These are phyloP conservation scores for Acacia concinna DNA, from an alignment of 331 rosid genomes.

Conservation along the genomic window DNA sequence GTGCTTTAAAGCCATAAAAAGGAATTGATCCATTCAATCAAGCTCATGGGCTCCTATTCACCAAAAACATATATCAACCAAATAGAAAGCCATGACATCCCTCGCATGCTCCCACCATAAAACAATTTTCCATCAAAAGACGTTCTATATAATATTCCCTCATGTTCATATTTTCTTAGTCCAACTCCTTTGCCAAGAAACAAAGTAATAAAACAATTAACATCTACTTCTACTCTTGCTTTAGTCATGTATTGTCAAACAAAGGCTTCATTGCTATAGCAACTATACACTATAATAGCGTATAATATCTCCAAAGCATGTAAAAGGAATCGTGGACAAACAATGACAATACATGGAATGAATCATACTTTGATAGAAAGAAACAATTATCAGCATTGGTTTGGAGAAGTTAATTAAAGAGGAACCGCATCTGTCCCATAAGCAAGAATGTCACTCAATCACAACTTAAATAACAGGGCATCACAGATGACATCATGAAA, in stretches of 20 bases:
- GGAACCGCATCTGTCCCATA: neutral
- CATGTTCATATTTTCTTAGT: too few species aligned
- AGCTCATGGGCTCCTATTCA: neutral
- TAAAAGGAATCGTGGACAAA: neutral
- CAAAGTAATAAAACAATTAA: neutral
- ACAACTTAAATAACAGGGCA: neutral
- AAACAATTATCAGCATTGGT: neutral
- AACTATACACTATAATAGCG: neutral
- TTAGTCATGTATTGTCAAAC: neutral
- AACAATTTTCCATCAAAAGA: neutral
- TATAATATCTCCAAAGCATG: slow-evolving; percentile 2
- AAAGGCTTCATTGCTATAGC: neutral
- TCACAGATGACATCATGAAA: neutral
- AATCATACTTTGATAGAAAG: neutral
- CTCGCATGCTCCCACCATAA: neutral
- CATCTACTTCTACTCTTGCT: neutral
- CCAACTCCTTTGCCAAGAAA: neutral
- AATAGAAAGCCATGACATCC: neutral
- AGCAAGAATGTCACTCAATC: neutral
- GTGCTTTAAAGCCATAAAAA: neutral
- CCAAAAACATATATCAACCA: neutral
- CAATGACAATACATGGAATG: neutral
- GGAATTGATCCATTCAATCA: neutral
- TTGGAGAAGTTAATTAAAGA: neutral
- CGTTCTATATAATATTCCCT: neutral